Conservation (phyloP, 139 green algal genomes). For the Micractinium sp. region DNA sequence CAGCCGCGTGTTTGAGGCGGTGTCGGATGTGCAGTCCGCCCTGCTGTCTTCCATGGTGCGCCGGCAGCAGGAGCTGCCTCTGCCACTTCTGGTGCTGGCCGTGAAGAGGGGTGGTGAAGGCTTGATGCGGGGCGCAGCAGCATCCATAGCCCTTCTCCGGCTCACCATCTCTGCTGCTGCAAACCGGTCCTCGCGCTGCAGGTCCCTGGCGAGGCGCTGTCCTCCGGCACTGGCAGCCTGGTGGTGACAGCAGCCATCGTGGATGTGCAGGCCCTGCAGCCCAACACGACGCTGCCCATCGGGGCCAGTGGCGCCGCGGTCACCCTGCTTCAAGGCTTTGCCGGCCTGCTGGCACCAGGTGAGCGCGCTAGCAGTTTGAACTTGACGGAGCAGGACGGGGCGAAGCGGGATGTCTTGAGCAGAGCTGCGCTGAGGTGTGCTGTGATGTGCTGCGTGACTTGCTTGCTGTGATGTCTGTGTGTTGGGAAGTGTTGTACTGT, state of each 20-base stretch:
- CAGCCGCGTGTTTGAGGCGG: neutral
- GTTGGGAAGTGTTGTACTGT: no score
- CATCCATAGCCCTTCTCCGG: neutral
- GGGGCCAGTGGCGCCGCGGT: constrained; percentile 6
- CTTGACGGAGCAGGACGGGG: neutral
- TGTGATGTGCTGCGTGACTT: neutral
- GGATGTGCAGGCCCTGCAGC: neutral
- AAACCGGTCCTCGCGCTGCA: neutral
- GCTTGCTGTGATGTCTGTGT: neutral
- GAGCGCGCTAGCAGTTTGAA: no score
- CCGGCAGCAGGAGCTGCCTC: no score
- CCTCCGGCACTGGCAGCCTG: neutral
- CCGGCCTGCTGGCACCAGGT: neutral
- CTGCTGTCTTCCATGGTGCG: constrained; percentile 16
- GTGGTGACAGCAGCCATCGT: neutral
- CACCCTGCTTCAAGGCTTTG: neutral
- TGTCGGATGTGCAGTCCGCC: neutral
- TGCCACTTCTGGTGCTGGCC: no score
- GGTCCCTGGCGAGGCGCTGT: neutral
- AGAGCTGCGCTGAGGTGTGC: neutral
- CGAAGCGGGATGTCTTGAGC: neutral
- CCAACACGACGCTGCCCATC: neutral
- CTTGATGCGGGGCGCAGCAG: no score
- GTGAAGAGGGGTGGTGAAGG: neutral
- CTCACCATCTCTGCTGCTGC: neutral